These are phyloP conservation scores for Orbilia ellipsospora DNA, from an alignment of 2,329 filamentous ascomycete species.

Conservation along the genomic window DNA sequence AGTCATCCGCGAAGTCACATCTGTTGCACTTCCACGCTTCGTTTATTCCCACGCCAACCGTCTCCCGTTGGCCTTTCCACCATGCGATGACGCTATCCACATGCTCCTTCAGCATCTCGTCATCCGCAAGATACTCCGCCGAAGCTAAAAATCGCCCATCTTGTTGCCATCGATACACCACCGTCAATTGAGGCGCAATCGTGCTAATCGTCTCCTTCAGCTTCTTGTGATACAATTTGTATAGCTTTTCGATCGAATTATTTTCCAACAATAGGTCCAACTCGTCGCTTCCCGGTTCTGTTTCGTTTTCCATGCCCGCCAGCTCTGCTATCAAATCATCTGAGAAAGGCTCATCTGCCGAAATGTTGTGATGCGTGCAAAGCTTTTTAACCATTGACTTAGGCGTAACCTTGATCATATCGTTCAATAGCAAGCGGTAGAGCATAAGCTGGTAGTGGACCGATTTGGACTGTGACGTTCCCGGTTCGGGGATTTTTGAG, in stretches of 20 bases:
- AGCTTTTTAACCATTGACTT: conserved; percentile 75
- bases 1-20: conserved; percentile 84
- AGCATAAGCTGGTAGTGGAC: conserved; percentile 88
- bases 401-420: conserved; percentile 74
- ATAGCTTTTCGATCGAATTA: conserved; percentile 71
- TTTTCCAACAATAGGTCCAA: conserved; percentile 67
- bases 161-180: conserved; percentile 67
- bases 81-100: conserved; percentile 78
- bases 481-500: conserved; percentile 70
- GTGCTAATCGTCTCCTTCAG: conserved; percentile 69
- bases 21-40: conserved; percentile 86
- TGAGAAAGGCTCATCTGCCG: conserved; percentile 75
- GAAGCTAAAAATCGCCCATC: conserved; percentile 69
- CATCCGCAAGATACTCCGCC: conserved; percentile 75
- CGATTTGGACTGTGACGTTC: conserved; percentile 72
- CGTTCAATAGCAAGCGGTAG: conserved; percentile 85
- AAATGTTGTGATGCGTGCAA: conserved; percentile 77
- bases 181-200: conserved; percentile 69
- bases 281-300: conserved; percentile 60
- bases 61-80: conserved; percentile 82
- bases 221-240: conserved; percentile 68
- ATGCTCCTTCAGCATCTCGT: conserved; percentile 72
- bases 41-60: conserved; percentile 80
- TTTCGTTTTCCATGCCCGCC: conserved; percentile 25
- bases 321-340: conserved; percentile 70